Evolutionary conservation across 345 rosid species (phyloP).

Genomic region (Corchorus capsularis): DNA sequence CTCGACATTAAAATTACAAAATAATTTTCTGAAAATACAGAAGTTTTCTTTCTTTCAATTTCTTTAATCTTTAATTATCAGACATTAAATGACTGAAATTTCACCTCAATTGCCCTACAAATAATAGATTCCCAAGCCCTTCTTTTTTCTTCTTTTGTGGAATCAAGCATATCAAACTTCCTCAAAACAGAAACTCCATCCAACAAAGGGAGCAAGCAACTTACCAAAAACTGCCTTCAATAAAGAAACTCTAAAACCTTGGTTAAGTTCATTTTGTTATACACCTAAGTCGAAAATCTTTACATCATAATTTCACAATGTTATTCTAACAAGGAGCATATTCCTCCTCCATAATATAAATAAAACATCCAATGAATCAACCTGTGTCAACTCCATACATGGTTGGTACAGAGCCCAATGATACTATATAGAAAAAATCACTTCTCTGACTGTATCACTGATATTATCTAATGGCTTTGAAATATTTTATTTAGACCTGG

Average conservation of each 20-base stretch:
- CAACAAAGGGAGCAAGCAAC: not conserved
- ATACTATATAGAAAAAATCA: no score
- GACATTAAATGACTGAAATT: not conserved
- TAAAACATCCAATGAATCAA: not conserved
- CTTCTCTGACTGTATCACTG: no score
- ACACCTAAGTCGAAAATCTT: not conserved
- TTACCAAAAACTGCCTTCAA: not conserved
- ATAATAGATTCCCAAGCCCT: not conserved
- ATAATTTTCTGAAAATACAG: constrained; percentile 1
- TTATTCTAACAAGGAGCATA: not conserved
- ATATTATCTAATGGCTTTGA: no score
- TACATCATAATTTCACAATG: not conserved
- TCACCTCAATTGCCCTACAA: not conserved
- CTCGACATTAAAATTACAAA: not conserved
- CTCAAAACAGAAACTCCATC: not conserved
- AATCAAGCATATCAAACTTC: not conserved
- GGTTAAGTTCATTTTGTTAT: not conserved
- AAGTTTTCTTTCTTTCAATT: not conserved
- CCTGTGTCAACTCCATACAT: not conserved
- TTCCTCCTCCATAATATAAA: constrained; percentile 8
- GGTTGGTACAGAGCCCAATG: not conserved
- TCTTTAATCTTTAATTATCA: constrained; percentile 7
- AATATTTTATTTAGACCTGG: no score
- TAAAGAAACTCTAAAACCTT: constrained; percentile 4
- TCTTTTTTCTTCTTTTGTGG: not conserved